A percentile compares a stretch with the other conserved stretches of the same genome.
Conservation (phyloP, 495 filamentous ascomycete species). For the Friedmanniomyces endolithicus region DNA sequence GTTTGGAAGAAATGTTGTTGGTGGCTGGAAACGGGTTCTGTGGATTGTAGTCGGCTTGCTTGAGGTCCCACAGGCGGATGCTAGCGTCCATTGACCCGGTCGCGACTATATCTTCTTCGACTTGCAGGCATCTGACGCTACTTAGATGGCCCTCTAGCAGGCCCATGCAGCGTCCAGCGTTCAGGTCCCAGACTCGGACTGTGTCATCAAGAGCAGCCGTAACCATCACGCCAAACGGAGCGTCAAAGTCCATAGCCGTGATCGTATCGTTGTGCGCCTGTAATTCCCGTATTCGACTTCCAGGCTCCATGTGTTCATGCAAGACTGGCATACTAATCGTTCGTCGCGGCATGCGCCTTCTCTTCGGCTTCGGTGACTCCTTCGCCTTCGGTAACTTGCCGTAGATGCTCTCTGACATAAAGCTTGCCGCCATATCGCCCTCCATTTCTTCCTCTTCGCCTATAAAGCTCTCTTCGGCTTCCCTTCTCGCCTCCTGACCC, state of each 20-base stretch:
- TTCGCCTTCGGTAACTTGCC: slow-evolving; percentile 61
- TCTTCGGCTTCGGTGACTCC: neutral
- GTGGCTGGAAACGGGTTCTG: slow-evolving; percentile 22
- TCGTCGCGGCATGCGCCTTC: slow-evolving; percentile 51
- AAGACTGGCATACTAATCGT: slow-evolving; percentile 80
- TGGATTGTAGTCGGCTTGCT: slow-evolving; percentile 48
- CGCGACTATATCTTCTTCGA: slow-evolving; percentile 90
- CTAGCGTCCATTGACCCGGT: slow-evolving; percentile 95
- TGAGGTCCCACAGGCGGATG: slow-evolving; percentile 88
- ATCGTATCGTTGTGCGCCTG: slow-evolving; percentile 81
- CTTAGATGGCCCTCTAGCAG: slow-evolving; percentile 87
- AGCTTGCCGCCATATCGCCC: slow-evolving; percentile 45
- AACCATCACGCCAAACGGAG: slow-evolving; percentile 88
- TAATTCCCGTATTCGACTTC: slow-evolving; percentile 75
- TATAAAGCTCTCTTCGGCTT: neutral
- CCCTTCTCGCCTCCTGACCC: slow-evolving; percentile 28
- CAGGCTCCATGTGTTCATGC: slow-evolving; percentile 89
- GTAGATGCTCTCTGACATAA: slow-evolving; percentile 98
- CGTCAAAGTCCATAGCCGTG: slow-evolving; percentile 88
- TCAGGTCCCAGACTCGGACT: slow-evolving; percentile 95
- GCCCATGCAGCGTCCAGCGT: slow-evolving; percentile 79
- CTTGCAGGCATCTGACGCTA: slow-evolving; percentile 82
- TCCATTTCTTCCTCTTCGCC: slow-evolving; percentile 42
- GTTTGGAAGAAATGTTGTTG: slow-evolving; percentile 51
- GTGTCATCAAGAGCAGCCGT: slow-evolving; percentile 93